Evolutionary conservation across 306 rosid species (phyloP), one percentile per base, ranked within the genome.

Genomic region (Cucurbita pepo): DNA sequence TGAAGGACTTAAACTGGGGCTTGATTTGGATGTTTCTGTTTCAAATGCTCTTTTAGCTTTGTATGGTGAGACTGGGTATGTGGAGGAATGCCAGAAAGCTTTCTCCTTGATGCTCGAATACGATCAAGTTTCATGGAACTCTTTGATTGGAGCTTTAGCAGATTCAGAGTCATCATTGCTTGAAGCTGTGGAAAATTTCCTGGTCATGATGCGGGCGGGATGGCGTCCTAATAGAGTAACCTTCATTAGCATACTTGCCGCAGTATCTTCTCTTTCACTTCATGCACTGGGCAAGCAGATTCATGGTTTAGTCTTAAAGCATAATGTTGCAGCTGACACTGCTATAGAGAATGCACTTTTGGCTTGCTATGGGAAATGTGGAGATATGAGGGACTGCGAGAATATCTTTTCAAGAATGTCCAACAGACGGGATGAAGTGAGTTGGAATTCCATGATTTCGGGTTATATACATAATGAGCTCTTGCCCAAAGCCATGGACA

Each of bases 401-500:
- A 82, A 79, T 79, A 84, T 90, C 45, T 92, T 90, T 81, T 81
- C 79, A 19, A 79, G 88, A 87, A 85, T 92, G 96, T 71, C 78
- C 47, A 89, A 86, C 38, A 81, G 91, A 77, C 83, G 85, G 69
- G 97, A 92, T 75, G 97, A 86, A 77, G 83, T 88, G 61, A 90
- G 97, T 77, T 92, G 95, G 95, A 92, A 92, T 82, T 85, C 97
- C 66, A 88, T 92, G 96, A 92, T 92, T 82, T 90, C 88, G 70
- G 96, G 97, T 65, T 92, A 90, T 63, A 80, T 88, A 74, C 97
- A 88, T 81, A 90, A 87, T 38, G 90, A 86, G 77, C 69, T 75
- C 77, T 85, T 90, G 82, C 72, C 86, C 77, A 85, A 90, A 82
- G 96, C 96, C 82, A 77, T 88, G 84, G 87, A 84, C 79, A 69